Conservation (phyloP, 495 filamentous ascomycete species). For the Xanthoparmelia taractica region DNA sequence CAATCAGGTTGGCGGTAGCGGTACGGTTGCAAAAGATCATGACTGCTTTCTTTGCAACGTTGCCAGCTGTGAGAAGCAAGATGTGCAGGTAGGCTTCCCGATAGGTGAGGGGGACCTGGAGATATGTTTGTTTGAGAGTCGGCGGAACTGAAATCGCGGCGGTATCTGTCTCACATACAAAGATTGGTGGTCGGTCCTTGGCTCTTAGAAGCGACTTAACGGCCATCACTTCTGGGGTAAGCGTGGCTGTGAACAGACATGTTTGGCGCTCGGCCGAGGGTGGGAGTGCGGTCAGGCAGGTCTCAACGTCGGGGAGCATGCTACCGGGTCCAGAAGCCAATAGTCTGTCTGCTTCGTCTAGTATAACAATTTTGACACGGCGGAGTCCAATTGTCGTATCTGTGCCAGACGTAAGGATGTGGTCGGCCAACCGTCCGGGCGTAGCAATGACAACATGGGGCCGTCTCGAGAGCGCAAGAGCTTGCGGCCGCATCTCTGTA, state of each 20-base stretch:
- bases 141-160: constrained; percentile 59
- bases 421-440: constrained; percentile 87
- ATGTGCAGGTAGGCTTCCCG: constrained; percentile 91
- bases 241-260: constrained; percentile 91
- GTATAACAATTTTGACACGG: constrained; percentile 73
- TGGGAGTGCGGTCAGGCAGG: constrained; percentile 73
- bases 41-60: constrained; percentile 55
- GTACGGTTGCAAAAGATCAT: constrained; percentile 97
- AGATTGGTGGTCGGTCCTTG: constrained; percentile 62
- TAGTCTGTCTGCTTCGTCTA: constrained; percentile 94
- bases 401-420: constrained; percentile 79
- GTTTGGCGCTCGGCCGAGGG: constrained; percentile 68
- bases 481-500: constrained; percentile 85
- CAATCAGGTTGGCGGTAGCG: constrained; percentile 76
- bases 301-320: constrained; percentile 90
- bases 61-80: constrained; percentile 71
- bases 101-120: constrained; percentile 80
- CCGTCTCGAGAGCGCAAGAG: constrained; percentile 66
- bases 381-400: constrained; percentile 78
- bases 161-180: constrained; percentile 80
- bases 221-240: constrained; percentile 85
- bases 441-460: constrained; percentile 94
- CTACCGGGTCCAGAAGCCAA: constrained; percentile 66
- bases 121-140: constrained; percentile 73
- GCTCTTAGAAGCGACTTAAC: constrained; percentile 67